Conservation (phyloP, 345 rosid species). For the Gossypium stocksii region DNA sequence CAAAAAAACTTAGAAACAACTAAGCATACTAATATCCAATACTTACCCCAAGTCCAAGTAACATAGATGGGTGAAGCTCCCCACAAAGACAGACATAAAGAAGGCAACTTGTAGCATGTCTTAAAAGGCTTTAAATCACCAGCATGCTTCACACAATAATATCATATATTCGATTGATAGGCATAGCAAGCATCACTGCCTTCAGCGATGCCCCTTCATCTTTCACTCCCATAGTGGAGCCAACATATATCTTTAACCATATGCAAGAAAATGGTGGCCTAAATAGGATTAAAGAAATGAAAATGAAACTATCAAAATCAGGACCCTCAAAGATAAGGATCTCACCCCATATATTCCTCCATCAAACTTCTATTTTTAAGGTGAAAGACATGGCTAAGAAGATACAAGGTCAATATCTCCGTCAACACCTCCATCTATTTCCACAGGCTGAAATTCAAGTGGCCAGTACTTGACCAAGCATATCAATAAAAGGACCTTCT, state of each 20-base stretch:
- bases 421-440: neutral
- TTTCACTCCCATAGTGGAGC: neutral
- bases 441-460: constrained; percentile 1
- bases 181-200: neutral
- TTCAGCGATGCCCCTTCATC: neutral
- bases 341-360: neutral
- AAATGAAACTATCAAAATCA: neutral
- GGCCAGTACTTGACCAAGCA: neutral
- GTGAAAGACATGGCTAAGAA: neutral
- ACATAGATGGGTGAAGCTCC: too few species aligned
- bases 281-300: neutral
- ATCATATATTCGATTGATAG: neutral
- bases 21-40: too few species aligned
- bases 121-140: constrained; percentile 7
- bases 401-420: neutral
- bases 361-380: neutral
- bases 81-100: neutral
- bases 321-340: neutral
- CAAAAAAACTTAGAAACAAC: too few species aligned
- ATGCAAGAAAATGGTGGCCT: neutral
- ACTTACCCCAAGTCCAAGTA: too few species aligned
- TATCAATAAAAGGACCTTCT: neutral
- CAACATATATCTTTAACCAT: neutral
- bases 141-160: constrained; percentile 3
- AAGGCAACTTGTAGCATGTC: neutral